Evolutionary conservation across 441 rosid species (phyloP).

Genomic region (Populus tomentosa): DNA sequence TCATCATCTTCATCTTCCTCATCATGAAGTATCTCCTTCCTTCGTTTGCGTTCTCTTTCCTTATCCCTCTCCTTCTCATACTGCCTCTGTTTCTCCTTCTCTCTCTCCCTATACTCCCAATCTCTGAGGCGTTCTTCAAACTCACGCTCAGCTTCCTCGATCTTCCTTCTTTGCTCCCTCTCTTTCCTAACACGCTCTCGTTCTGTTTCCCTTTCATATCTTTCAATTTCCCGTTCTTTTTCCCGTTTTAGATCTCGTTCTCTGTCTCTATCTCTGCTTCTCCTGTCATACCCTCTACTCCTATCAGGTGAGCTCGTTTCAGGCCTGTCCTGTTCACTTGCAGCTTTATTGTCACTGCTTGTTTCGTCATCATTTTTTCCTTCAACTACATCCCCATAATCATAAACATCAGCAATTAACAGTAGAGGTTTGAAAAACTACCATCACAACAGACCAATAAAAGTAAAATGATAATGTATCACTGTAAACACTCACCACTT

Average conservation of each 20-base stretch:
- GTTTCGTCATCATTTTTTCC: slow-evolving; percentile 67
- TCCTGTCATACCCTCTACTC: slow-evolving; percentile 65
- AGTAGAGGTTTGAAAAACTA: background rate
- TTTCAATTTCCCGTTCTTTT: slow-evolving; percentile 83
- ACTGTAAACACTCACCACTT: slow-evolving; percentile 43
- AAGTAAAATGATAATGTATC: background rate
- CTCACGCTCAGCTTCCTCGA: slow-evolving; percentile 89
- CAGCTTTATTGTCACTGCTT: slow-evolving; percentile 50
- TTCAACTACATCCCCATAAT: slow-evolving; percentile 46
- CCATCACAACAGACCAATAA: background rate
- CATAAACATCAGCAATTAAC: background rate
- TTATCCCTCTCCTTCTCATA: slow-evolving; percentile 91
- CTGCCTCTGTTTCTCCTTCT: slow-evolving; percentile 87
- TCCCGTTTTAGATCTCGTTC: slow-evolving; percentile 69
- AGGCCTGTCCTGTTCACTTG: slow-evolving; percentile 60
- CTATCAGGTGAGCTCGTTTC: slow-evolving; percentile 82
- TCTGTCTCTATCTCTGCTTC: slow-evolving; percentile 73
- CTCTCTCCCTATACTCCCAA: slow-evolving; percentile 95
- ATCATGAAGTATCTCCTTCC: slow-evolving; percentile 76
- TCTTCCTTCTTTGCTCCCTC: slow-evolving; percentile 89
- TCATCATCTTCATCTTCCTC: slow-evolving; percentile 91
- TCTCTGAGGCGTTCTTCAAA: slow-evolving; percentile 85
- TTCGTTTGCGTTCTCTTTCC: slow-evolving; percentile 87
- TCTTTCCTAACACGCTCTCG: slow-evolving; percentile 82
- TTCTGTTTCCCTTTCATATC: slow-evolving; percentile 91